phyloP scores from a whole-genome alignment of 2,329 filamentous ascomycete genomes.

The Zymoseptoria tritici region DNA sequence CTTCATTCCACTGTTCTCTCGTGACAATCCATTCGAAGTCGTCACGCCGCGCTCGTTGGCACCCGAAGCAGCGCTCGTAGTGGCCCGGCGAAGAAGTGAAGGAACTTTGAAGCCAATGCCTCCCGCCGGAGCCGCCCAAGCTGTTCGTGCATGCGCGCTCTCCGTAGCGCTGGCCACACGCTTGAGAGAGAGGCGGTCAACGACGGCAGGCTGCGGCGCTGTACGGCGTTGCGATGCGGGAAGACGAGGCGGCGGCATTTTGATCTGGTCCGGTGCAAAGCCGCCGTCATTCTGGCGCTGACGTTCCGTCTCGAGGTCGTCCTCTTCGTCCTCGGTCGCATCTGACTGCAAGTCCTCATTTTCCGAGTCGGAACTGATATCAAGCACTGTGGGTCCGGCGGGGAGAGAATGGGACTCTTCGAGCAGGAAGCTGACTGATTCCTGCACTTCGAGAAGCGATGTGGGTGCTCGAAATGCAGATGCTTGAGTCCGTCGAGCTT shows the following conservation, averaged over 20 bases:
- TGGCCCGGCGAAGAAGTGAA: constrained; percentile 64
- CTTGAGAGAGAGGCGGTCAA: constrained; percentile 68
- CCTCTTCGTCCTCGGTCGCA: constrained; percentile 43
- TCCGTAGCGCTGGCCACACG: constrained; percentile 21
- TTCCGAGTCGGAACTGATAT: constrained; percentile 42
- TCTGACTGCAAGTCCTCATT: constrained; percentile 39
- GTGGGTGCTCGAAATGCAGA: constrained; percentile 55
- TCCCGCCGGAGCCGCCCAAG: constrained; percentile 34
- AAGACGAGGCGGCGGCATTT: constrained; percentile 34
- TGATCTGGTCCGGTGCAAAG: constrained; percentile 22
- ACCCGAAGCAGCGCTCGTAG: constrained; percentile 42
- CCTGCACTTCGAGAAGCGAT: constrained; percentile 70
- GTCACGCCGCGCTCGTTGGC: constrained; percentile 34
- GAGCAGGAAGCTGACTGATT: constrained; percentile 75
- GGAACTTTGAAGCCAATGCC: constrained; percentile 57
- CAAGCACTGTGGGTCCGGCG: constrained; percentile 42
- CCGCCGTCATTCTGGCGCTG: constrained; percentile 27
- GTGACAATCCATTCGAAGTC: constrained; percentile 17
- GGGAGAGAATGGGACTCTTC: constrained; percentile 47
- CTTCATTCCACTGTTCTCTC: constrained; percentile 33
- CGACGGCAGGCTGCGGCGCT: constrained; percentile 40
- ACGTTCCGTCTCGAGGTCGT: constrained; percentile 36
- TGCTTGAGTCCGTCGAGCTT: constrained; percentile 24
- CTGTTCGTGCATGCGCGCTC: constrained; percentile 18
- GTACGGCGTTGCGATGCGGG: constrained; percentile 31